Conservation (phyloP, 2,329 filamentous ascomycete species). For the Colletotrichum orchidophilum region DNA sequence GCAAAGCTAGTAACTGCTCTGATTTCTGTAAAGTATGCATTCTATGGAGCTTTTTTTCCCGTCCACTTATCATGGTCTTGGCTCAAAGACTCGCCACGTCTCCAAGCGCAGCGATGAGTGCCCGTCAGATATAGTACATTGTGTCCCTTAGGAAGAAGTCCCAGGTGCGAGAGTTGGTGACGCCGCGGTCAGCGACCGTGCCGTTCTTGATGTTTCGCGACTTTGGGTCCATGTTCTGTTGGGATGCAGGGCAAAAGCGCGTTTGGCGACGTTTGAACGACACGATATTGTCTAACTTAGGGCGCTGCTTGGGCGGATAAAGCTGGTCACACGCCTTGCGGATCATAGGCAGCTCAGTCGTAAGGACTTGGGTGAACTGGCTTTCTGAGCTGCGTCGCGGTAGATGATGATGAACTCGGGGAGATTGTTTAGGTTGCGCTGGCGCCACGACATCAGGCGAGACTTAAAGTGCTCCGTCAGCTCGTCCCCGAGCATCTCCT, state of each 20-base stretch:
- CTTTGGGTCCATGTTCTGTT: conserved; percentile 52
- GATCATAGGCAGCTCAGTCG: conserved; percentile 73
- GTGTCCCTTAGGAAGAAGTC: conserved; percentile 78
- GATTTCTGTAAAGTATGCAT: too few species aligned
- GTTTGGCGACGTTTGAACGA: conserved; percentile 92
- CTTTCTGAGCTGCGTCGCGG: conserved; percentile 89
- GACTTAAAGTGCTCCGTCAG: conserved; percentile 70
- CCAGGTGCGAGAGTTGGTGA: conserved; percentile 79
- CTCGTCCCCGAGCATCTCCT: conserved; percentile 75
- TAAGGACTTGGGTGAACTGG: conserved; percentile 77
- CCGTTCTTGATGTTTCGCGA: conserved; percentile 78
- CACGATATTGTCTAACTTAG: conserved; percentile 77
- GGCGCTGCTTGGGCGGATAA: conserved; percentile 63
- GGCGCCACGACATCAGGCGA: conserved; percentile 73
- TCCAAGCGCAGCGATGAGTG: not conserved
- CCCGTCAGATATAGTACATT: conserved; percentile 65
- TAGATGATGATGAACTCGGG: conserved; percentile 85
- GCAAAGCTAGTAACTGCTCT: too few species aligned
- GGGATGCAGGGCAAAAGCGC: conserved; percentile 79
- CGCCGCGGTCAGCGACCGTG: conserved; percentile 85
- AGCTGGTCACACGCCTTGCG: conserved; percentile 68
- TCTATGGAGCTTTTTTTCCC: too few species aligned
- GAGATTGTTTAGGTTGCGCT: conserved; percentile 60
- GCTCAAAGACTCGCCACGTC: too few species aligned
- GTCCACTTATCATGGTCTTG: too few species aligned